A percentile compares a stretch with the other conserved stretches of the same genome.
phyloP scores from a whole-genome alignment of 2,329 filamentous ascomycete genomes.

The Penicillium sp. region DNA sequence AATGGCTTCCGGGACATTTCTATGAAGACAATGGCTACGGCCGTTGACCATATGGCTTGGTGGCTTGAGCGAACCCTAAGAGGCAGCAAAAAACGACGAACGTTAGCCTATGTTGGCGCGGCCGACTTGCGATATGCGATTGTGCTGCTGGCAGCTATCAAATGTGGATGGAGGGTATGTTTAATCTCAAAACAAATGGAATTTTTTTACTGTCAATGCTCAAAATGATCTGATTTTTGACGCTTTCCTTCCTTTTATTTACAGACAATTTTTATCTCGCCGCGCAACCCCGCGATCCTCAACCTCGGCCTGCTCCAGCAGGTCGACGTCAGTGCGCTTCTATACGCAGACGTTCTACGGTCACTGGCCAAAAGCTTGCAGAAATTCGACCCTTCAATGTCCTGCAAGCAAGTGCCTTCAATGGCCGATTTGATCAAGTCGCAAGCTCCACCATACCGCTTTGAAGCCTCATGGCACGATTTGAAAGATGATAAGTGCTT shows the following conservation, averaged over 20 bases:
- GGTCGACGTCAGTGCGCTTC: slow-evolving; percentile 18
- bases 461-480: slow-evolving; percentile 14
- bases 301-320: slow-evolving; percentile 25
- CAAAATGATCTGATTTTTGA: not conserved
- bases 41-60: slow-evolving; percentile 22
- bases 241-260: not conserved
- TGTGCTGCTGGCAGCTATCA: slow-evolving; percentile 22
- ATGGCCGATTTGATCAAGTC: slow-evolving; percentile 19
- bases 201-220: not conserved
- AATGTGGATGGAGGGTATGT: slow-evolving; percentile 24
- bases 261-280: slow-evolving; percentile 23
- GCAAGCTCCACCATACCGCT: slow-evolving; percentile 12
- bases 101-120: slow-evolving; percentile 22
- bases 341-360: slow-evolving; percentile 19
- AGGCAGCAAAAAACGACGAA: slow-evolving; percentile 13
- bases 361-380: slow-evolving; percentile 18
- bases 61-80: slow-evolving; percentile 21
- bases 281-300: slow-evolving; percentile 19
- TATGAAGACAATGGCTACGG: slow-evolving; percentile 19
- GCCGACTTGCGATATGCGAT: slow-evolving; percentile 22
- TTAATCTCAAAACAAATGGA: not conserved
- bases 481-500: slow-evolving; percentile 21
- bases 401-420: slow-evolving; percentile 23
- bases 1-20: slow-evolving; percentile 23
- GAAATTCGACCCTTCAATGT: slow-evolving; percentile 24